Conservation (phyloP, 2,329 filamentous ascomycete genomes). For the Dichotomopilus funicola region DNA sequence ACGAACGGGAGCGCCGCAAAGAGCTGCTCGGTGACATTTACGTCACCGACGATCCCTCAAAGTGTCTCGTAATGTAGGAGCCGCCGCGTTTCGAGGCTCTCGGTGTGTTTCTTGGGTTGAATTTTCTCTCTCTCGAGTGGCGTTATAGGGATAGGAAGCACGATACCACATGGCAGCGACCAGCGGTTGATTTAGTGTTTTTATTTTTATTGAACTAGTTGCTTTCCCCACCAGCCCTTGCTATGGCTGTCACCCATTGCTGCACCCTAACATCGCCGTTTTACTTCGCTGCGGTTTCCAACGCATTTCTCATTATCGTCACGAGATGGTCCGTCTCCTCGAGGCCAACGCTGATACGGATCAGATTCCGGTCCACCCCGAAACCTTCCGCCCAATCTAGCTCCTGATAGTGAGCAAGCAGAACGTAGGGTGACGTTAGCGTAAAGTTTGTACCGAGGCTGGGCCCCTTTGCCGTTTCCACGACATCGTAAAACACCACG, state of each 20-base stretch:
- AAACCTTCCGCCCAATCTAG: slow-evolving; percentile 82
- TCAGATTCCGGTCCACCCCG: slow-evolving; percentile 72
- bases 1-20: slow-evolving; percentile 67
- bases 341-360: slow-evolving; percentile 83
- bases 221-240: not conserved
- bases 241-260: not conserved
- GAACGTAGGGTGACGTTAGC: slow-evolving; percentile 79
- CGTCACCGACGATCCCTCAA: slow-evolving; percentile 37
- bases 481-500: slow-evolving; percentile 72
- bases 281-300: slow-evolving; percentile 48
- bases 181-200: no score
- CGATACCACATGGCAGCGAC: no score
- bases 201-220: no score
- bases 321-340: slow-evolving; percentile 67
- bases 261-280: no score
- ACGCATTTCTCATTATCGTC: slow-evolving; percentile 58
- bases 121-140: no score
- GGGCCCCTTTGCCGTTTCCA: slow-evolving; percentile 87
- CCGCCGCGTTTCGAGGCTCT: not conserved
- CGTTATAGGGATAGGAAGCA: no score
- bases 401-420: slow-evolving; percentile 87
- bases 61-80: slow-evolving; percentile 54
- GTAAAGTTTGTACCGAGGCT: slow-evolving; percentile 97
- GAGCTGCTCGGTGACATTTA: slow-evolving; percentile 66
- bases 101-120: no score